These are phyloP conservation scores for Zasmidium cellare DNA, from an alignment of 2,329 filamentous ascomycete genomes.

Conservation along the genomic window DNA sequence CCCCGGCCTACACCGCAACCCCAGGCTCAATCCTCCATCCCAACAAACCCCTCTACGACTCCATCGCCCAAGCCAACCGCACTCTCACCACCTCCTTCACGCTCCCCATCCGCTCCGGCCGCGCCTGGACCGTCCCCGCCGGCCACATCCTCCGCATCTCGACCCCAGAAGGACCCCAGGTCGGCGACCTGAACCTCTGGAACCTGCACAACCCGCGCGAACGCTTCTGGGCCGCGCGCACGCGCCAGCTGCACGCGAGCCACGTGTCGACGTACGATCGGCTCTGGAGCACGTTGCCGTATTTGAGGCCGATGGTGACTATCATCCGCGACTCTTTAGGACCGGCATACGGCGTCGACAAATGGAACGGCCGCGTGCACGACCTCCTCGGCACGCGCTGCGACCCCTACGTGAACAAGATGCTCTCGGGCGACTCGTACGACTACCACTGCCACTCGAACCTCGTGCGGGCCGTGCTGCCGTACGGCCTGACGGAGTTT, in stretches of 20 bases:
- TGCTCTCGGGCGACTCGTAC: slow-evolving; percentile 70
- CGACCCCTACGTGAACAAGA: slow-evolving; percentile 77
- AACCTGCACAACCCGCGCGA: slow-evolving; percentile 74
- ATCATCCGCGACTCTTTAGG: slow-evolving; percentile 67
- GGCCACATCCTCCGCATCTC: slow-evolving; percentile 71
- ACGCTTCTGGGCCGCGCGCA: slow-evolving; percentile 78
- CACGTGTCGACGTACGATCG: slow-evolving; percentile 72
- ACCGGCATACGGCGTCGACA: slow-evolving; percentile 40
- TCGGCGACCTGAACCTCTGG: slow-evolving; percentile 84
- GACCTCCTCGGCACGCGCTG: slow-evolving; percentile 81
- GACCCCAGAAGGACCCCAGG: slow-evolving; percentile 68
- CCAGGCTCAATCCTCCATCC: slow-evolving; percentile 32
- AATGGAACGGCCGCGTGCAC: slow-evolving; percentile 66
- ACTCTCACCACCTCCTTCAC: slow-evolving; percentile 37
- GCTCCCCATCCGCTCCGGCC: slow-evolving; percentile 71
- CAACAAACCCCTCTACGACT: slow-evolving; percentile 30
- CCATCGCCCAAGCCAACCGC: slow-evolving; percentile 25
- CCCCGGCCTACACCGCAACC: slow-evolving; percentile 34
- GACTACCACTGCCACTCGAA: slow-evolving; percentile 87
- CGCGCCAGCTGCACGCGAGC: slow-evolving; percentile 73
- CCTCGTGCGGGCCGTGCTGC: slow-evolving; percentile 69
- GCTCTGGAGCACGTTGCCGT: slow-evolving; percentile 76
- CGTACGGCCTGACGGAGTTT: slow-evolving; percentile 66
- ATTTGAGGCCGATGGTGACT: slow-evolving; percentile 71
- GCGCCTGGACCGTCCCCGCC: slow-evolving; percentile 69